Conservation (phyloP, 495 filamentous ascomycete genomes). For the Talaromyces adpressus region DNA sequence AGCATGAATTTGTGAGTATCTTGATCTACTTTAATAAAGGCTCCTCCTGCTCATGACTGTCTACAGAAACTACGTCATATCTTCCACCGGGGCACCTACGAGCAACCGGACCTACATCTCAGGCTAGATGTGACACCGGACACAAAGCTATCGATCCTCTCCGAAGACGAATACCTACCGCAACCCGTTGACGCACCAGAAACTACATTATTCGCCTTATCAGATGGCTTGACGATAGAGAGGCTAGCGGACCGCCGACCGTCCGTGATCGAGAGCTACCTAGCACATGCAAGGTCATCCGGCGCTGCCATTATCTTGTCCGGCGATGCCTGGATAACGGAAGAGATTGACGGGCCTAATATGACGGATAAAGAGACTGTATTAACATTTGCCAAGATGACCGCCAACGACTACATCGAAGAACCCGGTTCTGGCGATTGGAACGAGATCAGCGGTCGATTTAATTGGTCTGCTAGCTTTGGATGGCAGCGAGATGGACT, state of each 20-base stretch:
- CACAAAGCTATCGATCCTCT: constrained; percentile 54
- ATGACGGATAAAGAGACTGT: constrained; percentile 81
- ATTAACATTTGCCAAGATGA: constrained; percentile 76
- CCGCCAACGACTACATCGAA: constrained; percentile 80
- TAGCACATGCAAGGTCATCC: constrained; percentile 56
- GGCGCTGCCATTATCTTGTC: constrained; percentile 53
- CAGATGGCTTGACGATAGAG: constrained; percentile 60
- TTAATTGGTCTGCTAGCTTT: constrained; percentile 78
- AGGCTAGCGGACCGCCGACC: constrained; percentile 73
- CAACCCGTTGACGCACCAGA: constrained; percentile 24
- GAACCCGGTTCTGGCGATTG: constrained; percentile 66
- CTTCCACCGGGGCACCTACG: constrained; percentile 75
- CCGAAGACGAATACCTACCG: constrained; percentile 52
- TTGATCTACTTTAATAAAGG: background rate
- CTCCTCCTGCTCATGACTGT: constrained; percentile 11
- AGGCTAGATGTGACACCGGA: constrained; percentile 63
- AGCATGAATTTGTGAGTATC: constrained; percentile 10
- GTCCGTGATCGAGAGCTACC: constrained; percentile 65
- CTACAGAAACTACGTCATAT: constrained; percentile 75
- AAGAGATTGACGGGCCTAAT: constrained; percentile 72
- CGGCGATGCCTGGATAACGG: constrained; percentile 73
- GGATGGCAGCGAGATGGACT: constrained; percentile 89
- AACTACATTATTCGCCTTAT: constrained; percentile 44
- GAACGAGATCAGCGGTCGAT: constrained; percentile 70
- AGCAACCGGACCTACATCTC: constrained; percentile 66